Evolutionary conservation across 2,329 filamentous ascomycete genomes (phyloP), one percentile per base, ranked within the genome.

Genomic region (Ceratocystis harringtonii): DNA sequence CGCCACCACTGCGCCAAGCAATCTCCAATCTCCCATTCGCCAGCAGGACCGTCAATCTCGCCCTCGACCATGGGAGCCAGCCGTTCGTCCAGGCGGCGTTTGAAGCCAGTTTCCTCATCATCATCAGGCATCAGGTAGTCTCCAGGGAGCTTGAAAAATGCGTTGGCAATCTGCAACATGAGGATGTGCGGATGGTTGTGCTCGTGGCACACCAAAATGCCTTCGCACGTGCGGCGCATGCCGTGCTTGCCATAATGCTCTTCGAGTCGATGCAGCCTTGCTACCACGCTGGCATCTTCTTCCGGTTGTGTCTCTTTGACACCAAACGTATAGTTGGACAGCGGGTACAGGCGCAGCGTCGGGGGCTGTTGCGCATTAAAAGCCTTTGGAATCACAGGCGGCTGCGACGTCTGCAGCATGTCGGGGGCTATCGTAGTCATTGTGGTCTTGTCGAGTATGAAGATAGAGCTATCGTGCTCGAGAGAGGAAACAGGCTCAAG

Each of bases 91-190:
- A 99, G 81, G 44, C 92, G 86, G 58, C 84, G 79, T 79, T 96
- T 96, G 83, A 99, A 97, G n/a, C 92, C 94, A 66, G 88, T 84
- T 65, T 96, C 81, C 78, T 99, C 94, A 69, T 95, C 90, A 71
- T 95, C 92, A 70, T 90, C 88, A 55, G 89, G 88, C 65, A 86
- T 84, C 57, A 99, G 84, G 75, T 97, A 99, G 77, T 97, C 94
- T 67, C 94, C 94, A 0, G 94, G 94, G 75, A 99, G 83, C 79
- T 99, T 99, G 80, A 99, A 99, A 79, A 99, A 99, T 28, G 94
- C 92, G 75, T 99, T 99, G 64, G 94, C 94, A 72, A 99, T 99
- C 80, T 99, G 94, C 69, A 99, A 82, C 94, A 99, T 97, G 70
- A 99, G 80, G 69, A 99, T 95, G 76, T 99, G 94, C 15, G 94